Evolutionary conservation across 2,329 filamentous ascomycete species (phyloP).

Genomic region (Trichoderma sp.): DNA sequence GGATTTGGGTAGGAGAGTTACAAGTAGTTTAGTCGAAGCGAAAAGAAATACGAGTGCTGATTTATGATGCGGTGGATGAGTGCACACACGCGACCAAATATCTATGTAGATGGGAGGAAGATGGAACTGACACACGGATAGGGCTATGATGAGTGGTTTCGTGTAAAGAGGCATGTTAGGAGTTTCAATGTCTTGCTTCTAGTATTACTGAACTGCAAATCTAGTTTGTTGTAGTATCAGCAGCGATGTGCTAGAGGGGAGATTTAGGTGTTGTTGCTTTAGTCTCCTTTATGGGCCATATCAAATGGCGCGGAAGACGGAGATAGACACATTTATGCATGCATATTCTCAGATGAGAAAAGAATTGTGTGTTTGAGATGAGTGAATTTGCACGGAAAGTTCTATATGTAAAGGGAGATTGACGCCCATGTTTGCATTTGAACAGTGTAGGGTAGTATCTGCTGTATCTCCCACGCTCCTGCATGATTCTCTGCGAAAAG

Average conservation of each 20-base stretch:
- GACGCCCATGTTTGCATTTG: not conserved
- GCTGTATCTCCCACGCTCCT: not conserved
- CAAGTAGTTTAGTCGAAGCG: not conserved
- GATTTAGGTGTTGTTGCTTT: not conserved
- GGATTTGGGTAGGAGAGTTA: not conserved
- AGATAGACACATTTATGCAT: not conserved
- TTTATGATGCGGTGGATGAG: not conserved
- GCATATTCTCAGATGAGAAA: not conserved
- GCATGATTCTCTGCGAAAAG: not conserved
- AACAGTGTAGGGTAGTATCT: not conserved
- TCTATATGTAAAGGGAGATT: not conserved
- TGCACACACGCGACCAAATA: not conserved
- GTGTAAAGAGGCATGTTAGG: no score
- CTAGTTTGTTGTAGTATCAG: no score
- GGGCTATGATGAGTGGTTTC: no score
- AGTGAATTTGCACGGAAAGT: not conserved
- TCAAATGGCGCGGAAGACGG: not conserved
- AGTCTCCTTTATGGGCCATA: not conserved
- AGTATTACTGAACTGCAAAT: no score
- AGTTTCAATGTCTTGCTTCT: no score
- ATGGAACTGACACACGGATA: no score
- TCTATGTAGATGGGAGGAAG: not conserved
- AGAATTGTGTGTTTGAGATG: not conserved
- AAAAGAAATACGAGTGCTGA: not conserved
- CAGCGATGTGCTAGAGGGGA: not conserved